These are phyloP conservation scores for Aureobasidium musti DNA, from an alignment of 2,329 filamentous ascomycete species.

Conservation along the genomic window DNA sequence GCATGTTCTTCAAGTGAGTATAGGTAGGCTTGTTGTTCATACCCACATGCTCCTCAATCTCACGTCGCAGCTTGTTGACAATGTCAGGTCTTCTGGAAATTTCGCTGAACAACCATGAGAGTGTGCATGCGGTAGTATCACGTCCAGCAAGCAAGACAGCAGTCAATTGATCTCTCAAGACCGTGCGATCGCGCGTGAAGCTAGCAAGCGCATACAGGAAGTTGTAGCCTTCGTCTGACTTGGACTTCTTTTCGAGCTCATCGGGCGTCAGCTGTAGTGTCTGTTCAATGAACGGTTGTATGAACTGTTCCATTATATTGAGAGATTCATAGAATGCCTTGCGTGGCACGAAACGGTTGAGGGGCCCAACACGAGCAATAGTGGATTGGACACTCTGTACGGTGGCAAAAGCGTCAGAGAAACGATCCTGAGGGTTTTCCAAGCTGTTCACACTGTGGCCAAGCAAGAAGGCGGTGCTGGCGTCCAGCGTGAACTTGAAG, in stretches of 20 bases:
- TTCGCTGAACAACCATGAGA: conserved; percentile 83
- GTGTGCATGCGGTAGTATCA: conserved; percentile 80
- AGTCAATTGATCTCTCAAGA: conserved; percentile 82
- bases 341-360: conserved; percentile 65
- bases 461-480: conserved; percentile 82
- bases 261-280: conserved; percentile 67
- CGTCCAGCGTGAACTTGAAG: conserved; percentile 82
- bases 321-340: conserved; percentile 64
- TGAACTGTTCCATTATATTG: conserved; percentile 70
- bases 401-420: conserved; percentile 79
- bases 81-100: conserved; percentile 69
- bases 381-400: conserved; percentile 74
- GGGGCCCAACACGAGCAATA: conserved; percentile 64
- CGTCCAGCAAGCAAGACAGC: conserved; percentile 80
- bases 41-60: conserved; percentile 71
- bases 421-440: conserved; percentile 61
- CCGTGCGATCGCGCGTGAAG: conserved; percentile 68
- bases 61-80: conserved; percentile 67
- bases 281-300: conserved; percentile 74
- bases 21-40: conserved; percentile 64
- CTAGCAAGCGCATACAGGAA: conserved; percentile 83
- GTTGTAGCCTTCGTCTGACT: conserved; percentile 71
- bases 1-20: conserved; percentile 81
- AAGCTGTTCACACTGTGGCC: conserved; percentile 69
- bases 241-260: conserved; percentile 72